Evolutionary conservation across 1,284 basidiomycete species (phyloP).

Genomic region (Filobasidium uniguttulatum): DNA sequence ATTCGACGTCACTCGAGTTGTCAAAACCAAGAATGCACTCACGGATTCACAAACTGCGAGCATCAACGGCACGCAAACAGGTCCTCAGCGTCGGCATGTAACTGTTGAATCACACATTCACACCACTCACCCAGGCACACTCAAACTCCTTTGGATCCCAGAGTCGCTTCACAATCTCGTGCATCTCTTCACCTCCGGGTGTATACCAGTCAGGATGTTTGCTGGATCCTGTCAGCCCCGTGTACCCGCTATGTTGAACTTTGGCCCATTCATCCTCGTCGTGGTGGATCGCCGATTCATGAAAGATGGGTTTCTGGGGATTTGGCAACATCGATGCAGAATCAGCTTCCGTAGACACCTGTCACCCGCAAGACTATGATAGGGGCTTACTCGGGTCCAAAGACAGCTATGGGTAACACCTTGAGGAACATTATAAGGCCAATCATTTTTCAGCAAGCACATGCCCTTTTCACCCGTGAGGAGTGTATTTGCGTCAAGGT

Average conservation of each 20-base stretch:
- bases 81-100: too few relatives aligned
- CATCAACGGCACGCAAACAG: too few relatives aligned
- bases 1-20: neutral
- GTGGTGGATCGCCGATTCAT: constrained; percentile 27
- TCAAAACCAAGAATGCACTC: neutral
- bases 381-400: constrained; percentile 33
- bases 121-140: constrained; percentile 30
- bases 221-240: constrained; percentile 27
- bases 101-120: neutral
- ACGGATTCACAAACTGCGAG: constrained; percentile 25
- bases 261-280: constrained; percentile 22
- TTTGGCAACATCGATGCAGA: too few relatives aligned
- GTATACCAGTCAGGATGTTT: constrained; percentile 12
- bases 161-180: constrained; percentile 28
- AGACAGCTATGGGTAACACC: constrained; percentile 32
- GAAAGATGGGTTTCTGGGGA: constrained; percentile 29
- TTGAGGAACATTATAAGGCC: constrained; percentile 34
- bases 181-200: constrained; percentile 24
- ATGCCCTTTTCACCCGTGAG: too few relatives aligned
- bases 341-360: neutral
- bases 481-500: too few relatives aligned
- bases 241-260: constrained; percentile 26
- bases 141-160: constrained; percentile 35
- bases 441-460: too few relatives aligned
- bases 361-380: too few relatives aligned